phyloP scores from a whole-genome alignment of 768 basidiomycete genomes.

The Boletus rex-veris region DNA sequence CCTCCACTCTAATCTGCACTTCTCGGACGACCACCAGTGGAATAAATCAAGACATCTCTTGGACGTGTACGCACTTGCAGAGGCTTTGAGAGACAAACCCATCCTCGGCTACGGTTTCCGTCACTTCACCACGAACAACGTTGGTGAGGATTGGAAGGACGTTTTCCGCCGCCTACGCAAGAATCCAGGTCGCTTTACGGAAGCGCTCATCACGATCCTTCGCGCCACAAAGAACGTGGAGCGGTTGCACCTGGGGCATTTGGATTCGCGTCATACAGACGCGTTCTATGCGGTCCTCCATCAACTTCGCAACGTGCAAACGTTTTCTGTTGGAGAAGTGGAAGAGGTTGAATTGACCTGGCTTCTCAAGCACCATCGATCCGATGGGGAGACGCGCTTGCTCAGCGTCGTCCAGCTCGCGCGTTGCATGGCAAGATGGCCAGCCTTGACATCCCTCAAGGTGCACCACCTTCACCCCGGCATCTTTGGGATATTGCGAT shows the following conservation, averaged over 20 bases:
- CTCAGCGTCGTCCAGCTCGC: slow-evolving; percentile 17
- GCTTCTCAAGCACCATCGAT: background rate
- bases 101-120: slow-evolving; percentile 8
- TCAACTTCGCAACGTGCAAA: slow-evolving; percentile 7
- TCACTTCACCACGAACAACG: slow-evolving; percentile 19
- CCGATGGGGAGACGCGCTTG: background rate
- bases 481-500: slow-evolving; percentile 9
- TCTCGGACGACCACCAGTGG: slow-evolving; percentile 13
- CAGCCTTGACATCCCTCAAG: slow-evolving; percentile 10
- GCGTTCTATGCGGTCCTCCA: slow-evolving; percentile 10
- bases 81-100: slow-evolving; percentile 13
- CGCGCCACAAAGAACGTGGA: slow-evolving; percentile 15
- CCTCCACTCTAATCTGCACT: slow-evolving; percentile 11
- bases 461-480: slow-evolving; percentile 17
- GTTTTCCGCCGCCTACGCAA: background rate
- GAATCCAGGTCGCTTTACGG: slow-evolving; percentile 8
- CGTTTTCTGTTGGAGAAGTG: slow-evolving; percentile 12
- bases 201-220: slow-evolving; percentile 17
- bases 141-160: slow-evolving; percentile 6
- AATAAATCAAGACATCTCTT: background rate
- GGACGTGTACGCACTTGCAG: slow-evolving; percentile 18
- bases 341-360: background rate
- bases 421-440: slow-evolving; percentile 18
- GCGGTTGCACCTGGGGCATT: slow-evolving; percentile 8
- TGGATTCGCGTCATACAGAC: slow-evolving; percentile 11